Evolutionary conservation across 225 moss, liverwort and hornwort species (phyloP).

Genomic region (Climacium dendroides): DNA sequence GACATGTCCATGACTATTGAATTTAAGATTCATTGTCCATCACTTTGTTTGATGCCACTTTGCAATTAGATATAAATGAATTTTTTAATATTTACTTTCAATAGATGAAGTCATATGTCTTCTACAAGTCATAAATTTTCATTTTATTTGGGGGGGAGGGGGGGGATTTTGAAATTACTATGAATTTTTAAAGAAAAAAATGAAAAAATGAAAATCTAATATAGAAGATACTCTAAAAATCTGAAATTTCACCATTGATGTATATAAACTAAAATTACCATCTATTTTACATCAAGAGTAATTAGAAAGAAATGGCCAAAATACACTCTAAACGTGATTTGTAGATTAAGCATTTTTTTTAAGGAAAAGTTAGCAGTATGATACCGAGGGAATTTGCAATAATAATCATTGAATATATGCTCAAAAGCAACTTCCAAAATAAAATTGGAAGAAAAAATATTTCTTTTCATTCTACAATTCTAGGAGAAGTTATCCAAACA

Average conservation of each 20-base stretch:
- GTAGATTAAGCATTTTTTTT: neutral
- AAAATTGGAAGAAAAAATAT: neutral
- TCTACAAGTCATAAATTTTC: neutral
- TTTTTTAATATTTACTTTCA: neutral
- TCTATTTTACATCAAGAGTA: neutral
- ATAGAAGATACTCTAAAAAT: neutral
- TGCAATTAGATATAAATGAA: neutral
- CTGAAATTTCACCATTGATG: neutral
- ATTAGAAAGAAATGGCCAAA: neutral
- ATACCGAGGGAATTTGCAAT: neutral
- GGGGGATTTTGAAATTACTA: neutral
- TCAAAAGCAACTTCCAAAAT: neutral
- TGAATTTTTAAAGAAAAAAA: neutral
- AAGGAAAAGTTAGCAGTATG: neutral
- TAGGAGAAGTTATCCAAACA: neutral
- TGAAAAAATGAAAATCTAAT: neutral
- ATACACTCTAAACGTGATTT: rapidly evolving
- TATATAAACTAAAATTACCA: neutral
- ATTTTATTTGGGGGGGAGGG: rapidly evolving
- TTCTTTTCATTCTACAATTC: neutral
- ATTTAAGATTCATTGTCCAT: neutral
- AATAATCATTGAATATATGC: rapidly evolving
- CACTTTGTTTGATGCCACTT: neutral
- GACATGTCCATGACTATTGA: rapidly evolving
- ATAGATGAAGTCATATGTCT: neutral